A percentile compares a stretch with the other conserved stretches of the same genome.
phyloP scores from a whole-genome alignment of 2,329 filamentous ascomycete species.

The Chaetothyriales sp. region DNA sequence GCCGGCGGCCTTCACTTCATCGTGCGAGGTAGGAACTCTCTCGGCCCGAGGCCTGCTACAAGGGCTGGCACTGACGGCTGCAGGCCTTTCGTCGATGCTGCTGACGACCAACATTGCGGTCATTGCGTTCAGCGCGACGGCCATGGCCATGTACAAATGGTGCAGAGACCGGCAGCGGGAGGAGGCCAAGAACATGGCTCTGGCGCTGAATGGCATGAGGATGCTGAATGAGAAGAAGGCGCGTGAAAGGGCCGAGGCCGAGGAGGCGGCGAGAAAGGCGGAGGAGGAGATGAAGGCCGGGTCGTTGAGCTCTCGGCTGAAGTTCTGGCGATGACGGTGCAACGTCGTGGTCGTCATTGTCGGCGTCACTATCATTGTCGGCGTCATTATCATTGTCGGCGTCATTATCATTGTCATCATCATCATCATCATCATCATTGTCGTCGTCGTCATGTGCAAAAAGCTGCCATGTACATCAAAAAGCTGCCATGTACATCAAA shows the following conservation, averaged over 20 bases:
- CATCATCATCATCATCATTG: too few relatives aligned
- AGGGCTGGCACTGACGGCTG: slow-evolving; percentile 3
- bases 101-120: slow-evolving; percentile 65
- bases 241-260: slow-evolving; percentile 28
- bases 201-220: slow-evolving; percentile 70
- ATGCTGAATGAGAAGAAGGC: slow-evolving; percentile 56
- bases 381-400: too few relatives aligned
- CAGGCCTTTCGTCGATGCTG: slow-evolving; percentile 6
- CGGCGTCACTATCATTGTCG: too few relatives aligned
- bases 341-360: too few relatives aligned
- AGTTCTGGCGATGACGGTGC: slow-evolving; percentile 29
- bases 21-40: slow-evolving; percentile 49
- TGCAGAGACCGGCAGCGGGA: slow-evolving; percentile 62
- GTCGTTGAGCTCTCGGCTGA: slow-evolving; percentile 27
- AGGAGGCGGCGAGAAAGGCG: slow-evolving; percentile 23
- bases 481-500: too few relatives aligned
- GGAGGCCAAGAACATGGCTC: slow-evolving; percentile 71
- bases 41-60: neutral
- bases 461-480: too few relatives aligned
- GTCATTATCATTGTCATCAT: too few relatives aligned
- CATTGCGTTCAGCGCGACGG: slow-evolving; percentile 55
- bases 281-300: slow-evolving; percentile 30
- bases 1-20: slow-evolving; percentile 62
- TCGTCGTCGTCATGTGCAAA: too few relatives aligned
- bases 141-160: slow-evolving; percentile 66